Evolutionary conservation across 2,329 filamentous ascomycete genomes (phyloP), one percentile per base, ranked within the genome.

Genomic region (Phyllachora maydis): DNA sequence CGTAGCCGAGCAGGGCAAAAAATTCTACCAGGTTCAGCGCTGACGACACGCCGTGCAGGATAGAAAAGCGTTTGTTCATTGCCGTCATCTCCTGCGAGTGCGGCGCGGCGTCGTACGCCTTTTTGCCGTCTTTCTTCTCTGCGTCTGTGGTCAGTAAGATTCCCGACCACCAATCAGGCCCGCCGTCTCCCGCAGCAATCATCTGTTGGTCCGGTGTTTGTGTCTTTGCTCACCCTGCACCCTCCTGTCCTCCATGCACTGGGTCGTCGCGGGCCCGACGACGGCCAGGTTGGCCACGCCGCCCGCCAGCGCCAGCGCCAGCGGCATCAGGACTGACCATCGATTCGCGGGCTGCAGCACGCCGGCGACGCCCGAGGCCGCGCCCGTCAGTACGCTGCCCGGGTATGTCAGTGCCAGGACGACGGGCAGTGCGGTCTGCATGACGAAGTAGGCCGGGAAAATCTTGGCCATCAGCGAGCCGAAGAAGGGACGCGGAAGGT

Each of bases 111-210:
- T 91, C 81, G 39, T 75, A 77, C 46, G 71, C 78, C 43, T 75
- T 77, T 60, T 91, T 93, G 26, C 81, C 81, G 42, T 93, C 85
- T 37, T 73, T 69, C 30, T 74, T 81, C 56, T 85, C 83, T 70
- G 30, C 16, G 7, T 7, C 26, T 10, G 26, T 22, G 15, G n/a
- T n/a, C n/a, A n/a, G n/a, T n/a, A n/a, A n/a, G n/a, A n/a, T n/a
- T n/a, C n/a, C n/a, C n/a, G n/a, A n/a, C n/a, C n/a, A n/a, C n/a
- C n/a, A n/a, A n/a, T n/a, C n/a, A n/a, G n/a, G n/a, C n/a, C n/a
- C n/a, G n/a, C n/a, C n/a, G n/a, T n/a, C n/a, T n/a, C n/a, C n/a
- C n/a, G n/a, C n/a, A n/a, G n/a, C n/a, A n/a, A n/a, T 13, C 18
- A 21, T 10, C 14, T 26, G 21, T 16, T 15, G 12, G 11, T 3